These are phyloP conservation scores for Areca catechu DNA, from an alignment of 176 grass and related monocot species.

Conservation along the genomic window DNA sequence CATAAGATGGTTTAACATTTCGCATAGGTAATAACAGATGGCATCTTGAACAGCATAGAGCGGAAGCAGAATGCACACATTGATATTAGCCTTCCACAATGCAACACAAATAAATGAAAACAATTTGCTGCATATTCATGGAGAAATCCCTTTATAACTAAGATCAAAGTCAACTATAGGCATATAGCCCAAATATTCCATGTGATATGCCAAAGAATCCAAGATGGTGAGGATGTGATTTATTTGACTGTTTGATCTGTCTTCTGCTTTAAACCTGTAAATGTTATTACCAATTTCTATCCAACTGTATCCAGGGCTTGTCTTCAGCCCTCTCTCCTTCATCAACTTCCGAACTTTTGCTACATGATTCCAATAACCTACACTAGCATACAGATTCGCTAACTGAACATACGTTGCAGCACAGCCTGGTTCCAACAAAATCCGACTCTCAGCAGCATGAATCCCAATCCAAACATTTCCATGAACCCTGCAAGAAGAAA, in stretches of 20 bases:
- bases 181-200: not conserved
- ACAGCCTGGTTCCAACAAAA: conserved; percentile 9
- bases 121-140: too few species aligned
- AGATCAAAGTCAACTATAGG: too few species aligned
- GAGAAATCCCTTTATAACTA: too few species aligned
- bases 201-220: conserved; percentile 14
- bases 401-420: conserved; percentile 13
- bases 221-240: not conserved
- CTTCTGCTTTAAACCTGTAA: conserved; percentile 21
- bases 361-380: conserved; percentile 13
- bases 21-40: too few species aligned
- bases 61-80: too few species aligned
- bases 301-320: conserved; percentile 20
- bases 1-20: too few species aligned
- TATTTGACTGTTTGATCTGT: conserved; percentile 12
- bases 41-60: too few species aligned
- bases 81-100: too few species aligned
- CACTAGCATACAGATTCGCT: conserved; percentile 17
- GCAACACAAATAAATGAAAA: too few species aligned
- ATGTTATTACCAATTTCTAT: conserved; percentile 26
- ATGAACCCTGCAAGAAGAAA: conserved; percentile 22
- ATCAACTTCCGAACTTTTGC: conserved; percentile 22
- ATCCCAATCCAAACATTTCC: conserved; percentile 21
- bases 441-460: conserved; percentile 15
- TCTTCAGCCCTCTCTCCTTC: conserved; percentile 23